Base-by-base conservation (phyloP, 2,329 filamentous ascomycete genomes). In the Magnaporthiopsis rhizophila region DNA sequence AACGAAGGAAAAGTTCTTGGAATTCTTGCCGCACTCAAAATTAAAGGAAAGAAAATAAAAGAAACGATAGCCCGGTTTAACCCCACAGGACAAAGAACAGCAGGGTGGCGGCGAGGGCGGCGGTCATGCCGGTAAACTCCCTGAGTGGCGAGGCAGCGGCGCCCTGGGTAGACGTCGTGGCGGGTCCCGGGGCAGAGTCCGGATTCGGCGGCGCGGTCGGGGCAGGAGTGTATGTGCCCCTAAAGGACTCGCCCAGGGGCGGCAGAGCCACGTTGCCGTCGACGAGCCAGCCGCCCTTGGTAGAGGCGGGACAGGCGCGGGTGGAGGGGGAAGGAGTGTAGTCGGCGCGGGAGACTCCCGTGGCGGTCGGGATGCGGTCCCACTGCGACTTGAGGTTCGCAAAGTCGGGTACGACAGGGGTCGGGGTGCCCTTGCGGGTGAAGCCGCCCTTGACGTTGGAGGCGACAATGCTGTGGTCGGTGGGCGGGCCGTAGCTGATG, bases 351-450 rank as follows among this genome's bases (percentile, higher is more conserved):
- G 82, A 81, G 58, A 94, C 83, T 45, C 91, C 89, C 0, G 85
- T 85, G 0, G 92, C 91, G 9, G 79, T 83, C 38, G 38, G 38
- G 63, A 91, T 77, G 4, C 85, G 89, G 8, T 86, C 86, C 92
- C 92, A 96, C 69, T 91, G 87, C 34, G 79, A 81, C 77, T 88
- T 86, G 65, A 96, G 82, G 73, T 95, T 95, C 69, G 80, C 73
- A 73, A 94, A 96, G 73, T 96, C 92, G 0, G 92, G 91, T 7
- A 78, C 78, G 34, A 92, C 79, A 0, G 91, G 89, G 0, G 82
- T 89, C 0, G 92, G 92, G 0, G 84, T 91, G 63, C 92, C 92
- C 61, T 83, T 83, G 68, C 89, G 84, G 0, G 85, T 83, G 75
- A 83, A 92, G 45, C 90, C 89, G 69, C 86, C 90, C 65, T 81